phyloP scores from a whole-genome alignment of 495 filamentous ascomycete genomes.

The Trichocladium uniseriatum region DNA sequence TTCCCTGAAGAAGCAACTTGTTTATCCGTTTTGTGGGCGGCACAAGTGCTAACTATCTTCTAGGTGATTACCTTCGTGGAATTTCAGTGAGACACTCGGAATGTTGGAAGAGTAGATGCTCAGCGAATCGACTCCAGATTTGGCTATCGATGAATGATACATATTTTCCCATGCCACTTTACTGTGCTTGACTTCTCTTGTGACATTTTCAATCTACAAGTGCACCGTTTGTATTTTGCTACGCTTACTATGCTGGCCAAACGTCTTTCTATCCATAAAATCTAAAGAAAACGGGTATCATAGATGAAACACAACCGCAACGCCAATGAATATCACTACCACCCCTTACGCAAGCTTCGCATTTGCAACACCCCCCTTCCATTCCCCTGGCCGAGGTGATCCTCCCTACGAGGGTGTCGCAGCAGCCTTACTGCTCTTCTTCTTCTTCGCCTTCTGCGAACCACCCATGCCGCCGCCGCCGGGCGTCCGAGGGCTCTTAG shows the following conservation, averaged over 20 bases:
- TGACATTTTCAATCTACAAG: no score
- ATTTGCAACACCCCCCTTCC: no score
- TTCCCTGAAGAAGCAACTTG: background rate
- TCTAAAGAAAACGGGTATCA: no score
- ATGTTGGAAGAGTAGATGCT: no score
- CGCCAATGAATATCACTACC: background rate
- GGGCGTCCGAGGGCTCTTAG: constrained; percentile 45
- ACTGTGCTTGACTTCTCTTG: no score
- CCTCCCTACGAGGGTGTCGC: constrained; percentile 15
- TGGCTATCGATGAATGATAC: no score
- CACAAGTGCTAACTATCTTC: background rate
- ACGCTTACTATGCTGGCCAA: no score
- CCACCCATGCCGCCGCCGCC: constrained; percentile 13
- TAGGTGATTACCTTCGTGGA: background rate
- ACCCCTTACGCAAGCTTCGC: background rate
- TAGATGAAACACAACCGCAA: background rate
- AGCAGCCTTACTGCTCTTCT: constrained; percentile 52
- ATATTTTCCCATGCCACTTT: no score
- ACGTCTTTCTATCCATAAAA: no score
- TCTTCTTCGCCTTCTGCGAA: constrained; percentile 41
- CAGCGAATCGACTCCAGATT: no score
- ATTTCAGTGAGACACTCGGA: no score
- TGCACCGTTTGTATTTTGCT: no score
- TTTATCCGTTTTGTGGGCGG: background rate
- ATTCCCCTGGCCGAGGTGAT: background rate